Percentiles rank a stretch among this genome's conserved stretches.
Conservation (phyloP, 768 basidiomycete genomes). For the Gloeostereum incarnatum region DNA sequence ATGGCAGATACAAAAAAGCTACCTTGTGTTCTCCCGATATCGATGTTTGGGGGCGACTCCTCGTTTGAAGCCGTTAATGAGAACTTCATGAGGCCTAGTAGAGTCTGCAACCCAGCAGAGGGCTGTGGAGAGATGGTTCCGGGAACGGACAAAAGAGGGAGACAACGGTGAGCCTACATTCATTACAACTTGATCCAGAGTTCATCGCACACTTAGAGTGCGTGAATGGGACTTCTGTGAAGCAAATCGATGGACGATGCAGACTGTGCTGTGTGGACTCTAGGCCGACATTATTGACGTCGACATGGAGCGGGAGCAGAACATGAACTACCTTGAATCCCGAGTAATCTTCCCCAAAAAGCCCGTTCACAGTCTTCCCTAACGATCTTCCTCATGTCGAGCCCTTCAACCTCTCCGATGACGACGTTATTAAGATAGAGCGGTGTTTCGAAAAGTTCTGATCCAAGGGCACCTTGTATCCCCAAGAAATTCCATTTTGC, state of each 20-base stretch:
- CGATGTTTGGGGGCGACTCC: constrained; percentile 70
- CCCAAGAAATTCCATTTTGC: constrained; percentile 81
- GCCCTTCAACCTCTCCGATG: constrained; percentile 65
- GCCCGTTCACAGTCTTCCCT: constrained; percentile 60
- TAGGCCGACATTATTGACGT: not conserved
- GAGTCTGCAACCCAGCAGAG: constrained; percentile 62
- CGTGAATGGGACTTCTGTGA: constrained; percentile 51
- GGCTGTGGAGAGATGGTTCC: constrained; percentile 28
- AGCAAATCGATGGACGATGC: constrained; percentile 39
- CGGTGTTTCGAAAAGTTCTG: constrained; percentile 37
- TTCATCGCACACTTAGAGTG: constrained; percentile 38
- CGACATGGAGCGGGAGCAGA: not conserved
- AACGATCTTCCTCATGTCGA: constrained; percentile 27
- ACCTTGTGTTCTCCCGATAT: constrained; percentile 56
- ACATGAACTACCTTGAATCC: constrained; percentile 27
- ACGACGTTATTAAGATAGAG: constrained; percentile 59
- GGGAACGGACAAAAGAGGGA: not conserved
- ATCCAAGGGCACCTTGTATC: constrained; percentile 74
- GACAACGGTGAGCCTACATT: constrained; percentile 35
- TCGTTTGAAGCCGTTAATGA: constrained; percentile 75
- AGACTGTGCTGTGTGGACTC: constrained; percentile 31
- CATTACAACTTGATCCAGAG: constrained; percentile 40
- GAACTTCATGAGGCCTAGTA: constrained; percentile 38
- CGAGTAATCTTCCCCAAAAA: constrained; percentile 46
- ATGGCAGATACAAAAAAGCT: not conserved